Evolutionary conservation across 805 yeast species (phyloP).

Genomic region (Wickerhamomyces ciferrii): DNA sequence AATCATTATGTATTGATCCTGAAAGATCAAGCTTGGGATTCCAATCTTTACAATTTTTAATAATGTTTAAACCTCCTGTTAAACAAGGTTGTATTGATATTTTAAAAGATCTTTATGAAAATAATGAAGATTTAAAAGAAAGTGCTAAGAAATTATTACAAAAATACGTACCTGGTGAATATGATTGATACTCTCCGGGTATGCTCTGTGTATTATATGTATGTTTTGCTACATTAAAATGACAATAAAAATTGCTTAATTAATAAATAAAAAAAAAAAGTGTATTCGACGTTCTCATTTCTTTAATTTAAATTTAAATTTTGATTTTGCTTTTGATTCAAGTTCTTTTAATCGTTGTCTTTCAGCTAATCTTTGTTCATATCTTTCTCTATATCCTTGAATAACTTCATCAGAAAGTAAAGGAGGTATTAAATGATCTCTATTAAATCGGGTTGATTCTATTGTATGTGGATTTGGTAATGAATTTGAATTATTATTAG

Average conservation of each 20-base stretch:
- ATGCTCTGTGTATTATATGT: no score
- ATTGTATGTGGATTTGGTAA: not conserved
- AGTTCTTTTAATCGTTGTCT: not conserved
- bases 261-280: no score
- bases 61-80: constrained; percentile 90
- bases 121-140: constrained; percentile 43
- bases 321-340: not conserved
- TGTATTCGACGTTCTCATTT: not conserved
- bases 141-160: constrained; percentile 40
- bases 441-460: not conserved
- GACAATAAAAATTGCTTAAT: no score
- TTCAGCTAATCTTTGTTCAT: not conserved
- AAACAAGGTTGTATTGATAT: constrained; percentile 44
- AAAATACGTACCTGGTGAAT: constrained; percentile 32
- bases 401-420: constrained; percentile 9
- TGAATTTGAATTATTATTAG: not conserved
- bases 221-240: no score
- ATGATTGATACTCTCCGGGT: no score
- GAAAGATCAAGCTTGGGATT: constrained; percentile 75
- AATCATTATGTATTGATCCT: constrained; percentile 81
- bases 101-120: constrained; percentile 40
- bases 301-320: no score
- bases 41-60: constrained; percentile 72
- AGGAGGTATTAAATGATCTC: constrained; percentile 10
- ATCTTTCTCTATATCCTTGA: constrained; percentile 9